Evolutionary conservation across 2,329 filamentous ascomycete species (phyloP).

Genomic region (Penicillium sp.): DNA sequence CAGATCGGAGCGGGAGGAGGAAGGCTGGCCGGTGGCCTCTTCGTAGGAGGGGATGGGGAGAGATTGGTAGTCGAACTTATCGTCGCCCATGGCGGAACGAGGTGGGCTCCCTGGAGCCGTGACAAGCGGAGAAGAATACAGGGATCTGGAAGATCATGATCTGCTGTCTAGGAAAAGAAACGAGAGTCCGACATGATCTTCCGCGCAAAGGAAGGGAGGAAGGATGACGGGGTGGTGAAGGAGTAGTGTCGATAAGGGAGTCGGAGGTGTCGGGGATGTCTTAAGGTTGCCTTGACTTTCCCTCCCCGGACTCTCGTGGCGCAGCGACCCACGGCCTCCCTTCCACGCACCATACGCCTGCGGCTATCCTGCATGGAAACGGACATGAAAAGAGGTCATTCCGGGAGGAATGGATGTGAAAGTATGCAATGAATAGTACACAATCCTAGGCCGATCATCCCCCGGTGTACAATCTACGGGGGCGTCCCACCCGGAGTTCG

Average conservation of each 20-base stretch:
- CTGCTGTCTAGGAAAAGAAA: conserved; percentile 28
- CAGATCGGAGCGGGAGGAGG: conserved; percentile 23
- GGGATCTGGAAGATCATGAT: conserved; percentile 40
- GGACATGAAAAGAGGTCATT: background rate
- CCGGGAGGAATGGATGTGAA: background rate
- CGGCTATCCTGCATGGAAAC: no score
- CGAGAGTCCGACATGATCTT: conserved; percentile 34
- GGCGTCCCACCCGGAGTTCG: background rate
- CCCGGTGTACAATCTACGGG: conserved; percentile 1
- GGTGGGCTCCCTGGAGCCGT: conserved; percentile 34
- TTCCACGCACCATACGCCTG: background rate
- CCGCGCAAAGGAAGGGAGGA: background rate
- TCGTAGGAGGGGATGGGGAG: conserved; percentile 80
- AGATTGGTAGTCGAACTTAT: conserved; percentile 59
- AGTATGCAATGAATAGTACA: background rate
- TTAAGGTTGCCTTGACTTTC: background rate
- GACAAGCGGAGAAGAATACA: conserved; percentile 28
- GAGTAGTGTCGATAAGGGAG: background rate
- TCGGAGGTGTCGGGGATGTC: conserved; percentile 1
- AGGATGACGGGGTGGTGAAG: background rate
- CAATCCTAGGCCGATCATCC: conserved; percentile 1
- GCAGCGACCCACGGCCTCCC: background rate
- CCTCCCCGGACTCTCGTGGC: background rate
- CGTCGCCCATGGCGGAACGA: conserved; percentile 46
- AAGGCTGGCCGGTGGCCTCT: conserved; percentile 56